A percentile compares a stretch with the other conserved stretches of the same genome.
These are phyloP conservation scores for Ustilago tritici DNA, from an alignment of 1,284 basidiomycete species.

Conservation along the genomic window DNA sequence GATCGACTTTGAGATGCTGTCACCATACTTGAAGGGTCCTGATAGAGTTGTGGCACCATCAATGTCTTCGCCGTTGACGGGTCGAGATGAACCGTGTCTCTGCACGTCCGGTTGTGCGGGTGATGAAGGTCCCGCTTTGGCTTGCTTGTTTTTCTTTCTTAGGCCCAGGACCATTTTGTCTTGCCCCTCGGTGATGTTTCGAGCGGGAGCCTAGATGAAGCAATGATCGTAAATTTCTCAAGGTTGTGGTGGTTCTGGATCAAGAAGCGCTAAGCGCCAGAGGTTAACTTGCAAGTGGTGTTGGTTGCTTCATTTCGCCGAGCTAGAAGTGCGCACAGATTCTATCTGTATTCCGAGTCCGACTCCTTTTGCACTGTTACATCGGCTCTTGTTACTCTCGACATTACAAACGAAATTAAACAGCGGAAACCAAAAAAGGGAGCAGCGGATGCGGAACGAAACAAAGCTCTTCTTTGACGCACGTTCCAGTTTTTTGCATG, in stretches of 20 bases:
- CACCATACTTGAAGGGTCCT: constrained; percentile 34
- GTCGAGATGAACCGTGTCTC: constrained; percentile 17
- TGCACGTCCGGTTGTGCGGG: constrained; percentile 2
- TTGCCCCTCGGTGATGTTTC: not conserved
- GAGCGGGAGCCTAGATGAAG: not conserved
- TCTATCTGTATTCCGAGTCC: not conserved
- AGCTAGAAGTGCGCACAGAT: not conserved
- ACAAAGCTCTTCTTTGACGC: constrained; percentile 35
- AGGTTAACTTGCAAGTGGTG: not conserved
- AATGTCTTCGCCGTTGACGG: constrained; percentile 6
- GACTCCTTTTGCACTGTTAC: not conserved
- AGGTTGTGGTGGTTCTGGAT: not conserved
- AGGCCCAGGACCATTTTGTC: constrained; percentile 38
- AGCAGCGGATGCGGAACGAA: constrained; percentile 24
- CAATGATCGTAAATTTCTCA: not conserved
- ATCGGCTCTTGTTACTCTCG: not conserved
- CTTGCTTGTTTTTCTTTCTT: constrained; percentile 38
- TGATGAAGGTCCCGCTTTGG: constrained; percentile 13
- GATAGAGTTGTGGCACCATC: constrained; percentile 7
- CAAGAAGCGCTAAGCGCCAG: not conserved
- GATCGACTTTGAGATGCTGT: constrained; percentile 31
- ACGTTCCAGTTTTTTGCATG: constrained; percentile 34
- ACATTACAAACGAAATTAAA: not conserved
- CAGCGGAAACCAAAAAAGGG: not conserved
- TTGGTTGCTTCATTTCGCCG: not conserved